phyloP scores from a whole-genome alignment of 2,329 filamentous ascomycete genomes.

The Pyrenochaeta sp. region DNA sequence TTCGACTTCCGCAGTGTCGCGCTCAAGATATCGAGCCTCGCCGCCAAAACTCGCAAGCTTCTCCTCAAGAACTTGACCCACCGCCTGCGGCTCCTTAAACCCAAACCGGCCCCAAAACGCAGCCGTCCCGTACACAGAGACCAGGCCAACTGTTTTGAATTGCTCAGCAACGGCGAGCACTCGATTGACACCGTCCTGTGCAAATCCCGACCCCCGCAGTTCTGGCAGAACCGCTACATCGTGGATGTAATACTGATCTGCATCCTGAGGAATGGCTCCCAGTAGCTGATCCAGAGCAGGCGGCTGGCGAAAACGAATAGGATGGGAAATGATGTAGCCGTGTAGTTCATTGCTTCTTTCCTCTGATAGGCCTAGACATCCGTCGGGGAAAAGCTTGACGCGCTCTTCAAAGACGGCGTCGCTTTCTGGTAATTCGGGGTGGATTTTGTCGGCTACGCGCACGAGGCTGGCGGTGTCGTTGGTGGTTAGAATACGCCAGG shows the following conservation, averaged over 20 bases:
- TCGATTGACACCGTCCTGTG: conserved; percentile 5
- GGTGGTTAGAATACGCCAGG: conserved; percentile 12
- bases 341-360: conserved; percentile 4
- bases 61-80: conserved; percentile 6
- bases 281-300: conserved; percentile 18
- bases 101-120: conserved; percentile 24
- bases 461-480: conserved; percentile 10
- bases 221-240: conserved; percentile 24
- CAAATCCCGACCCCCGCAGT: conserved; percentile 12
- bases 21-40: conserved; percentile 21
- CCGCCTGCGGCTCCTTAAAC: conserved; percentile 8
- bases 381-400: conserved; percentile 16
- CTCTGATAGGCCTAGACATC: conserved; percentile 20
- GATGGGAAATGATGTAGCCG: conserved; percentile 27
- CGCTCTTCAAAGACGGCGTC: conserved; percentile 23
- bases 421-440: conserved; percentile 23
- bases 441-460: conserved; percentile 14
- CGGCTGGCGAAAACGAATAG: conserved; percentile 13
- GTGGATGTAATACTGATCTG: conserved; percentile 29
- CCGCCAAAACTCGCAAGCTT: conserved; percentile 23
- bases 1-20: conserved; percentile 11
- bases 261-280: conserved; percentile 6
- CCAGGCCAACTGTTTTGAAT: conserved; percentile 12
- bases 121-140: conserved; percentile 20
- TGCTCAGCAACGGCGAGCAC: conserved; percentile 6